Evolutionary conservation across 1,139 yeast species (phyloP), one percentile per base, ranked within the genome.

Genomic region (Candida sojae): DNA sequence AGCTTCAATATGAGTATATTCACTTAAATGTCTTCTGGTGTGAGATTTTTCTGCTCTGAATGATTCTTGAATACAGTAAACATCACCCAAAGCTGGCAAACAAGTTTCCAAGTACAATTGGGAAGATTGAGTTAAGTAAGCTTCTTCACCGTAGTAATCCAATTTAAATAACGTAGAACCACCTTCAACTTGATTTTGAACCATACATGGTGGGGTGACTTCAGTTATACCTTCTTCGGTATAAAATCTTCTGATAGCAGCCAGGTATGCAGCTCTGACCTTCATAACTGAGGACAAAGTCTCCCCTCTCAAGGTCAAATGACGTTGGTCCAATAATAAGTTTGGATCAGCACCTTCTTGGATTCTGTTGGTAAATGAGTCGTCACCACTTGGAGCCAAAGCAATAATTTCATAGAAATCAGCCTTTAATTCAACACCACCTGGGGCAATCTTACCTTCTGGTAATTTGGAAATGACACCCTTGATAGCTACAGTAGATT

Each of bases 131-230:
- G 99, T 95, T 63, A 95, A 79, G 71, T 77, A 95, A 12, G 99
- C 99, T 68, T 92, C 95, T 75, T 93, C 96, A 45, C 97, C 98
- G 67, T 95, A 95, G 76, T 95, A 95, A 67, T 89, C 88, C 77
- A 95, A 77, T 61, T 86, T 84, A 77, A 95, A 95, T 65, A 95
- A 79, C 13, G 99, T 95, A 32, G 97, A 88, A 47, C 99, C 99
- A 68, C 99, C 99, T 76, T 95, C 99, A 52, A 95, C 99, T 76
- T 93, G 98, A 41, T 97, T 92, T 75, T 95, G 99, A 50, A 95
- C 99, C 98, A 95, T 92, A 73, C 98, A 92, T 62, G 99, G 99
- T 44, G 99, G 98, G 35, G 98, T 93, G 52, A 95, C 97, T 77
- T 95, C 99, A 42, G 83, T 74, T 49, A 91, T 66, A 38, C 83